These are phyloP conservation scores for Aspergillus bombycis DNA, from an alignment of 2,329 filamentous ascomycete species.

Conservation along the genomic window DNA sequence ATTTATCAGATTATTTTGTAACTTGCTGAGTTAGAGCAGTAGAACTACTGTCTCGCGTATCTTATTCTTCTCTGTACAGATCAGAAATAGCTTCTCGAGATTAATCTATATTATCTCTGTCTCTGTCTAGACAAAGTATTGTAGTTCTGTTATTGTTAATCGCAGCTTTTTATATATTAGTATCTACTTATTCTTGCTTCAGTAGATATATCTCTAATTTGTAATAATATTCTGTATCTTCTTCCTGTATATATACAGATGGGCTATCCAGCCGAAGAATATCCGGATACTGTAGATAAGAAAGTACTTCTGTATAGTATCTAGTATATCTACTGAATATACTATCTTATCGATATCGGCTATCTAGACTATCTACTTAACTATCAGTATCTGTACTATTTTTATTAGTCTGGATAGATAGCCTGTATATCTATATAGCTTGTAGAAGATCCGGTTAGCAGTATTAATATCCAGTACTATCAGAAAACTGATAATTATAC, in stretches of 20 bases:
- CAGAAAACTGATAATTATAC: background rate
- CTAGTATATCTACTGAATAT: background rate
- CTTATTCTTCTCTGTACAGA: too few relatives aligned
- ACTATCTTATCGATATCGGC: background rate
- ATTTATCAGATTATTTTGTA: too few relatives aligned
- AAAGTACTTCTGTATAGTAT: background rate
- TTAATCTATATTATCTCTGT: background rate
- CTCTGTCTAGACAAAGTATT: background rate
- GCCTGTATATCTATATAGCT: slow-evolving; percentile 5
- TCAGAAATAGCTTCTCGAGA: too few relatives aligned
- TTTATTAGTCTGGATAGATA: slow-evolving; percentile 8
- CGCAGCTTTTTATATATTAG: slow-evolving; percentile 5
- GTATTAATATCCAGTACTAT: background rate
- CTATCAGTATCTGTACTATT: slow-evolving; percentile 9
- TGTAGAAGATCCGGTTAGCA: background rate
- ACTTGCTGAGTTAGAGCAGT: too few relatives aligned
- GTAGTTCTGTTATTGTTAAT: background rate
- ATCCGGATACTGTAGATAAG: background rate
- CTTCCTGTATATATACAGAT: background rate
- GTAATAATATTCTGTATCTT: slow-evolving; percentile 12
- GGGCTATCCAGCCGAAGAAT: background rate
- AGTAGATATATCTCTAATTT: slow-evolving; percentile 10
- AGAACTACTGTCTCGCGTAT: too few relatives aligned
- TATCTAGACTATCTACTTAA: background rate
- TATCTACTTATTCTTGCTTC: slow-evolving; percentile 11